Base-by-base conservation (phyloP, 2,329 filamentous ascomycete species). In the Colletotrichum cordylinicola region DNA sequence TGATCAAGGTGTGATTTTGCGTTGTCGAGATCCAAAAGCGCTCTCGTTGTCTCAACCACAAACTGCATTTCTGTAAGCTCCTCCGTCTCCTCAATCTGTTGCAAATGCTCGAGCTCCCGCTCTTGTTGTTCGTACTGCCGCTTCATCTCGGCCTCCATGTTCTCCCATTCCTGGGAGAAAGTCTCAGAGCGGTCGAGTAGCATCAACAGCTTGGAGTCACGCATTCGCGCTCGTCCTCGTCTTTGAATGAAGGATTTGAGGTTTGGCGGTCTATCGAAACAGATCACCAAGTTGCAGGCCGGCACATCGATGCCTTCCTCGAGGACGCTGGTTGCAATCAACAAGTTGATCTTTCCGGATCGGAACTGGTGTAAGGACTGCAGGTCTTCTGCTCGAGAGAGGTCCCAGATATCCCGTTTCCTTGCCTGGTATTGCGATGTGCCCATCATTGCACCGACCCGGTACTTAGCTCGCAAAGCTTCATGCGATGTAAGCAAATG, bases 1-100 rank as follows among this genome's bases (percentile, higher is more conserved):
- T 98, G 95, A 62, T 94, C 88, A 2, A 98, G 88, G 82, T 97
- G 95, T n/a, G 88, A 84, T 64, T 93, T 91, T 1, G 95, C 94
- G 78, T 94, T 94, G 48, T 94, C 90, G 2, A 95, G 88, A 13
- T 94, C 94, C 16, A 98, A 85, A 15, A 91, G 84, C 1, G 95
- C 95, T 6, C 93, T 85, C 1, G 88, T 90, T 27, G 82, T 77
- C 27, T 85, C 75, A 7, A 90, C 83, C 18, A 80, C 78, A 61
- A 89, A 85, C 39, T 58, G 81, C 37, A 77, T 80, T 66, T 82
- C 82, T 1, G 79, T 77, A 1, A 68, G 31, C 8, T 39, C 67
- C 37, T 84, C 81, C 0, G 77, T 77, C 3, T 89, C 85, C 77
- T 94, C 92, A 5, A 90, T 78, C 4, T 85, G 78, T 62, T 87